These are phyloP conservation scores for Paramarasmius palmivorus DNA, from an alignment of 1,284 basidiomycete species.

Conservation along the genomic window DNA sequence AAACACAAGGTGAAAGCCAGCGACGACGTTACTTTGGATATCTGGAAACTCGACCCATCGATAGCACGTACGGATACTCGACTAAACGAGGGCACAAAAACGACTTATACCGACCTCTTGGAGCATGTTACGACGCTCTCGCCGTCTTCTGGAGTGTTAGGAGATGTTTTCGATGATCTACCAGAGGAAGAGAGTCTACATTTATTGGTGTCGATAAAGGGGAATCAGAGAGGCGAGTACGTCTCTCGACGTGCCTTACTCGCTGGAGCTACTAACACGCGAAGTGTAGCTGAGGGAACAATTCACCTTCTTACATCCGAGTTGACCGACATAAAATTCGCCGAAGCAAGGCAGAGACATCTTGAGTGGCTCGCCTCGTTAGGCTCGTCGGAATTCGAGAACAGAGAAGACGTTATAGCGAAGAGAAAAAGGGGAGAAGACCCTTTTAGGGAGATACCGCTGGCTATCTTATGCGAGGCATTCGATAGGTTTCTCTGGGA, in stretches of 20 bases:
- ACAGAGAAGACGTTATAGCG: neutral
- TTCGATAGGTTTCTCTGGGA: conserved; percentile 1
- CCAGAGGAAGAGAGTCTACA: neutral
- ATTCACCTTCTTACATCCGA: neutral
- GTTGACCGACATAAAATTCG: neutral
- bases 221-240: neutral
- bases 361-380: neutral
- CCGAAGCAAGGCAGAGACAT: neutral
- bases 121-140: neutral
- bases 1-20: neutral
- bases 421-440: neutral
- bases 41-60: neutral
- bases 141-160: neutral
- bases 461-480: neutral
- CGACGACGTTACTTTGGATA: neutral
- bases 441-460: neutral
- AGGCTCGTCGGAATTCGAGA: neutral
- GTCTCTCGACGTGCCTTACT: neutral
- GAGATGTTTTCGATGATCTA: neutral
- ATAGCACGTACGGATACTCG: neutral
- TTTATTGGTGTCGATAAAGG: neutral
- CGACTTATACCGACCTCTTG: neutral
- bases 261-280: neutral
- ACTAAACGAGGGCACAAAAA: neutral
- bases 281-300: neutral